These are phyloP conservation scores for Dactylellina leptospora DNA, from an alignment of 2,329 filamentous ascomycete genomes.

Conservation along the genomic window DNA sequence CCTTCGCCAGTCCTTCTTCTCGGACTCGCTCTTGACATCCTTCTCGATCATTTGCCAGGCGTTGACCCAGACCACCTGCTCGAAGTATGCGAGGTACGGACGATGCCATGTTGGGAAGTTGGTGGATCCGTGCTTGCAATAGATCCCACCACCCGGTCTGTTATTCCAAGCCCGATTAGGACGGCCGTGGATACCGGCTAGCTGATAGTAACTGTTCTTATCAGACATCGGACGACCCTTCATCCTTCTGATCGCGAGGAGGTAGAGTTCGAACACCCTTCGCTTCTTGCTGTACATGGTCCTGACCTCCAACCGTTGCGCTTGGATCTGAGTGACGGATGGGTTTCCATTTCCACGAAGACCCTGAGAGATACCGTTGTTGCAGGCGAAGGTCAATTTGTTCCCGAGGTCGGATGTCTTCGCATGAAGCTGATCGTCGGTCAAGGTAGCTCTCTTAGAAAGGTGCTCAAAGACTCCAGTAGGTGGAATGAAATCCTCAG, in stretches of 20 bases:
- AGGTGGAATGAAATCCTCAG: too few relatives aligned
- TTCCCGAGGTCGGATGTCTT: not conserved
- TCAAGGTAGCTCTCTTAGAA: too few relatives aligned
- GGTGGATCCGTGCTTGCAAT: constrained; percentile 41
- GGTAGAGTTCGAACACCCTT: constrained; percentile 22
- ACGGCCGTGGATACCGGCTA: constrained; percentile 44
- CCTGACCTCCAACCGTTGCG: constrained; percentile 27
- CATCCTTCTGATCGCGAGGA: constrained; percentile 25
- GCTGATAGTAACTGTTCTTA: constrained; percentile 29
- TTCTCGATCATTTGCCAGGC: constrained; percentile 7
- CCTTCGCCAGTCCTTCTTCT: not conserved
- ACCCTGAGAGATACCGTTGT: not conserved
- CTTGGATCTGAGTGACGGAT: not conserved
- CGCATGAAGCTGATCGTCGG: too few relatives aligned
- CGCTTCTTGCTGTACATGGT: constrained; percentile 4
- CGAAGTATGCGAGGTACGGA: constrained; percentile 72
- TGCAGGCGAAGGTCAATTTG: not conserved
- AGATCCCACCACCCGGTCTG: not conserved
- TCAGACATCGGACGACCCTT: not conserved
- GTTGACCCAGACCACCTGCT: constrained; percentile 29
- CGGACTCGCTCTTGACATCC: not conserved
- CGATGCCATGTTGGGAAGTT: constrained; percentile 82
- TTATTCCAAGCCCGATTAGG: constrained; percentile 13
- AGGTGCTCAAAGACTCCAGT: too few relatives aligned
- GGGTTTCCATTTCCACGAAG: not conserved